A percentile compares a stretch with the other conserved stretches of the same genome.
Conservation (phyloP, 2,329 filamentous ascomycete genomes). For the Aspergillus glaucus region DNA sequence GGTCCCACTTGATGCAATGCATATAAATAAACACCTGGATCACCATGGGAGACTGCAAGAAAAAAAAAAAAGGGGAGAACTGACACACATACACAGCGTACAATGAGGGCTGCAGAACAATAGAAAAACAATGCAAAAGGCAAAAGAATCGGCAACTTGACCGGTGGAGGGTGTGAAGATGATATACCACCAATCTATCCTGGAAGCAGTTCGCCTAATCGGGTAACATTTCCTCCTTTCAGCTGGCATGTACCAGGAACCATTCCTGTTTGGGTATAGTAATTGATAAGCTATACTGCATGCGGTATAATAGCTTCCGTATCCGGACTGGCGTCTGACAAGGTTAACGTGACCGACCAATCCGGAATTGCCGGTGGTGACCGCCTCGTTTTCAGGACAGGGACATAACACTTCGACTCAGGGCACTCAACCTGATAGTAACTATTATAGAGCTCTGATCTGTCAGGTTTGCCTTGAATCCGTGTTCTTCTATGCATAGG, state of each 20-base stretch:
- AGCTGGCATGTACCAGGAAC: not conserved
- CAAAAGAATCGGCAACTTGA: not conserved
- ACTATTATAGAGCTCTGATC: no score
- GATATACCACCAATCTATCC: not conserved
- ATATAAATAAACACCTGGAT: constrained; percentile 4
- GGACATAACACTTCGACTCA: no score
- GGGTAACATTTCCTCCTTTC: not conserved
- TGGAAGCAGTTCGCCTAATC: not conserved
- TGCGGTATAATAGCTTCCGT: not conserved
- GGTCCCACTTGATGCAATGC: constrained; percentile 2
- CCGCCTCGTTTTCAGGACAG: not conserved
- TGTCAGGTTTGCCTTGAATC: no score
- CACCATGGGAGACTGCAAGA: not conserved
- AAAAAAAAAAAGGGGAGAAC: not conserved
- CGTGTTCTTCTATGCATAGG: no score
- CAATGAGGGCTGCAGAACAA: not conserved
- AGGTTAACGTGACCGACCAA: not conserved
- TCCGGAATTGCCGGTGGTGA: not conserved
- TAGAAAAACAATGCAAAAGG: not conserved
- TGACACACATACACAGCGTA: not conserved
- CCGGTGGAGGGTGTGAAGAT: not conserved
- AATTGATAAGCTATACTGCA: not conserved
- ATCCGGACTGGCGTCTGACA: not conserved
- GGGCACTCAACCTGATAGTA: no score
- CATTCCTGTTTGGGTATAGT: not conserved